Evolutionary conservation across 352 stramenopile genomes (phyloP).

Genomic region (Globisporangium echinulatum): DNA sequence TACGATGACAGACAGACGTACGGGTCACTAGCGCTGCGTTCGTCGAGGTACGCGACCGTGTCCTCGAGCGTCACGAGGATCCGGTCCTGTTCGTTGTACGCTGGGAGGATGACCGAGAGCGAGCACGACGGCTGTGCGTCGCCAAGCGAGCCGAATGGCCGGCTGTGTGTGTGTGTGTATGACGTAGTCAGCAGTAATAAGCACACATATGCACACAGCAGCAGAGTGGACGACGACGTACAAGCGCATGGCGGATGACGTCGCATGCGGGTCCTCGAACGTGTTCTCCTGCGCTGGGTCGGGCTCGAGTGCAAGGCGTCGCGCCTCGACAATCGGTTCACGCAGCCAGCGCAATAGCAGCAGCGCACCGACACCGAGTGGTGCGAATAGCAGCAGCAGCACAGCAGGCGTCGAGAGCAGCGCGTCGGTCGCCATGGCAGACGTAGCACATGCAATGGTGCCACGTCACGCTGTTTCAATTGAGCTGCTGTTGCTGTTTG

Average conservation of each 20-base stretch:
- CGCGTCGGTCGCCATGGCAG: conserved; percentile 10
- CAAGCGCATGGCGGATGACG: conserved; percentile 21
- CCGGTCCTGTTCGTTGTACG: conserved; percentile 93
- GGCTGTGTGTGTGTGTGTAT: conserved; percentile 14
- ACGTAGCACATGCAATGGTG: neutral
- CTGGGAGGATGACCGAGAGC: conserved; percentile 91
- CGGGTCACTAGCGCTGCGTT: conserved; percentile 37
- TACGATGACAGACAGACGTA: conserved; percentile 16
- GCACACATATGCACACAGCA: too few species aligned
- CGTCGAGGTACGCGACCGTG: conserved; percentile 84
- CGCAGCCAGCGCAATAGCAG: conserved; percentile 55
- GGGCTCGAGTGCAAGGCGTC: conserved; percentile 33
- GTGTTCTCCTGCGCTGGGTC: conserved; percentile 50
- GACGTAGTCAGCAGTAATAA: neutral
- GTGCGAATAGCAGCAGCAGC: conserved; percentile 18
- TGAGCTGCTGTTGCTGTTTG: too few species aligned
- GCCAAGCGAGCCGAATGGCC: conserved; percentile 50
- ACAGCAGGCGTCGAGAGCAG: conserved; percentile 11
- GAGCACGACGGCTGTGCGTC: conserved; percentile 46
- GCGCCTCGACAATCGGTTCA: conserved; percentile 47
- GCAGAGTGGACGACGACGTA: conserved; percentile 15
- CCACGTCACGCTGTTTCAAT: too few species aligned
- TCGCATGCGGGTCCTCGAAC: conserved; percentile 47
- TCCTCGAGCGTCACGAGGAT: conserved; percentile 89
- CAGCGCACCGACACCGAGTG: conserved; percentile 14